phyloP scores from a whole-genome alignment of 2,329 filamentous ascomycete species.

The Botrytis deweyae region DNA sequence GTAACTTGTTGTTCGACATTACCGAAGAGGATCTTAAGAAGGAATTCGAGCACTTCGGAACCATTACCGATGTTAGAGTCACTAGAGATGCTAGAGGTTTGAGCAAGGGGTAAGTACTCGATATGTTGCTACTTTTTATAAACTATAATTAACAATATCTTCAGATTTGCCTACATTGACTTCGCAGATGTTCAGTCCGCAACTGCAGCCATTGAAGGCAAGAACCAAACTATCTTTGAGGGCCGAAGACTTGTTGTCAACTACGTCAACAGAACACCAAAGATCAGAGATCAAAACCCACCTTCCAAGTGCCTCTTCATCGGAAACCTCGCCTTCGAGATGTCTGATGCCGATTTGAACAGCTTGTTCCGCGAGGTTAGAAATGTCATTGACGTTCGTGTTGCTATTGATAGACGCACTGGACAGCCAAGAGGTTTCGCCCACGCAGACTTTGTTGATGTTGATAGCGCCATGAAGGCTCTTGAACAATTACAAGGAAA shows the following conservation, averaged over 20 bases:
- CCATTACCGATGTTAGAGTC: constrained; percentile 52
- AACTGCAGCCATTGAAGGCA: constrained; percentile 53
- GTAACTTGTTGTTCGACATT: constrained; percentile 70
- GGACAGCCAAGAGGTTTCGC: constrained; percentile 82
- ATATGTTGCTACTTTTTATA: constrained; percentile 12
- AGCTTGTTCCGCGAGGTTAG: constrained; percentile 68
- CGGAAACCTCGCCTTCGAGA: constrained; percentile 83
- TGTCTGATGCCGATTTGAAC: constrained; percentile 80
- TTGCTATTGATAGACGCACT: constrained; percentile 78
- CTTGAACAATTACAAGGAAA: constrained; percentile 55
- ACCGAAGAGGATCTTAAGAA: constrained; percentile 57
- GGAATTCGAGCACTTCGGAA: constrained; percentile 58
- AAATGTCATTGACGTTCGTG: constrained; percentile 72
- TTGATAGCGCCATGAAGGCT: constrained; percentile 63
- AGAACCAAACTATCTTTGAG: constrained; percentile 60
- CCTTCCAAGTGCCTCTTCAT: constrained; percentile 73
- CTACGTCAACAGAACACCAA: constrained; percentile 43
- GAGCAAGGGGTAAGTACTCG: constrained; percentile 63
- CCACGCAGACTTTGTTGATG: constrained; percentile 74
- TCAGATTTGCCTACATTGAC: constrained; percentile 65
- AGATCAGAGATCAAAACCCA: constrained; percentile 37
- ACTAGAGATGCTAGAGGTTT: constrained; percentile 61
- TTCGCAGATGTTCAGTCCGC: constrained; percentile 56
- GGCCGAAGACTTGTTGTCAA: constrained; percentile 64
- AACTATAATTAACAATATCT: constrained; percentile 8